Evolutionary conservation across 176 grass and related monocot species (phyloP), one percentile per base, ranked within the genome.

Genomic region (Lolium perenne): DNA sequence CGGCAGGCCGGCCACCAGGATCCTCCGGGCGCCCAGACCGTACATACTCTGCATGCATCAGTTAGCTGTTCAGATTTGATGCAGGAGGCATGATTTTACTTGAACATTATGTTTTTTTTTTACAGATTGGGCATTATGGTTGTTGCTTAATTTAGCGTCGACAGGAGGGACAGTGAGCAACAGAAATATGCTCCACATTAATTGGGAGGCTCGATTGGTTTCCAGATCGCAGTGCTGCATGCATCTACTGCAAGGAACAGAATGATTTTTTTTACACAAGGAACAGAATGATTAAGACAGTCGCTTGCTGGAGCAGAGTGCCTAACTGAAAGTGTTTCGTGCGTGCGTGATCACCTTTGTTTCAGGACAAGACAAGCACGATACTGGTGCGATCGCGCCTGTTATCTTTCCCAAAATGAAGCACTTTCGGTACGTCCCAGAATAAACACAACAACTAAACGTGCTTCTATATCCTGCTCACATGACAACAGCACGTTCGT

Each of bases 31-130:
- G 2, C 88, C 88, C 70, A 81, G 38, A 0, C 8, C 66, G 49
- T 81, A 85, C 56, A 89, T 60, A 7, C 26, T 26, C 88, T 89
- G 88, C 88, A 85, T 65, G 22, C 65, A 68, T 65, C 48, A 32
- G 26, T n/a, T 61, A 80, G 18, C 6, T 20, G 47, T 32, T 54
- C 32, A 77, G 29, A 12, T 7, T 76, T 38, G 29, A 40, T 77
- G 75, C 62, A 35, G 26, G 25, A 5, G 6, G 26, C 63, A 16
- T 16, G 63, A 15, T 17, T 38, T 35, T 16, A 35, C 2, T 65
- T 66, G 32, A 8, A 32, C 63, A 17, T 35, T 26, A 6, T 47
- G 46, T 0, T 47, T 47, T 47, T 1, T 2, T 10, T 2, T 47
- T 43, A 10, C 8, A 47, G 7, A 47, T 47, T 10, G 46, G 7